Conservation (phyloP, 1,139 yeast species). For the Groenewaldozyma auringiensis region DNA sequence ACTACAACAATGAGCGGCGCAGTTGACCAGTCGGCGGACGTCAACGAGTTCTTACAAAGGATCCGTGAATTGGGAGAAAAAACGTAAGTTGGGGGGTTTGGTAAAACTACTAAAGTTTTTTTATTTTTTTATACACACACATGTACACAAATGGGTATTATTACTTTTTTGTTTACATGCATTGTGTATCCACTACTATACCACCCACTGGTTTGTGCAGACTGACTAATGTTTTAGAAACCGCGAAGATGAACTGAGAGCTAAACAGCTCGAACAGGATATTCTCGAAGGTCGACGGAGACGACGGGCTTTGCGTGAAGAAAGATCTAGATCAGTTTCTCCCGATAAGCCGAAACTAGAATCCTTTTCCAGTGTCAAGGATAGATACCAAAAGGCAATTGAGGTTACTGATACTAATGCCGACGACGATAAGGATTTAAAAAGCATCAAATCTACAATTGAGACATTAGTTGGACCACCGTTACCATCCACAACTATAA, state of each 20-base stretch:
- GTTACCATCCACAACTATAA: not conserved
- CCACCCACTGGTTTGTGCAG: not conserved
- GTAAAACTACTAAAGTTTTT: too few species aligned
- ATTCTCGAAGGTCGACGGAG: conserved; percentile 28
- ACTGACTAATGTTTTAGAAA: conserved; percentile 17
- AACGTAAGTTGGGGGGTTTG: conserved; percentile 24
- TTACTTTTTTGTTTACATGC: not conserved
- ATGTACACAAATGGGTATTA: not conserved
- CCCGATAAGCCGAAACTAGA: conserved; percentile 16
- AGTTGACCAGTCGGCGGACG: conserved; percentile 21
- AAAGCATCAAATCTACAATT: conserved; percentile 17
- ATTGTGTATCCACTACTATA: not conserved
- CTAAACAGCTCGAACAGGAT: conserved; percentile 30
- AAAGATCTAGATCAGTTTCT: conserved; percentile 24
- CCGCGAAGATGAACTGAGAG: conserved; percentile 32
- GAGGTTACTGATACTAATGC: not conserved
- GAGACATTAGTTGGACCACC: conserved; percentile 19
- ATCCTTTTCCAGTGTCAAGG: not conserved
- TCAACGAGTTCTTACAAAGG: conserved; percentile 30
- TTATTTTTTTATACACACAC: not conserved
- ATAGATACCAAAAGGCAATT: not conserved
- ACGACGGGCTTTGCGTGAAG: conserved; percentile 27
- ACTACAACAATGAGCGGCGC: conserved; percentile 3
- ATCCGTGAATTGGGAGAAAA: conserved; percentile 32
- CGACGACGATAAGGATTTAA: not conserved